Evolutionary conservation across 208 protist species (phyloP).

Genomic region (Leishmania arabica): DNA sequence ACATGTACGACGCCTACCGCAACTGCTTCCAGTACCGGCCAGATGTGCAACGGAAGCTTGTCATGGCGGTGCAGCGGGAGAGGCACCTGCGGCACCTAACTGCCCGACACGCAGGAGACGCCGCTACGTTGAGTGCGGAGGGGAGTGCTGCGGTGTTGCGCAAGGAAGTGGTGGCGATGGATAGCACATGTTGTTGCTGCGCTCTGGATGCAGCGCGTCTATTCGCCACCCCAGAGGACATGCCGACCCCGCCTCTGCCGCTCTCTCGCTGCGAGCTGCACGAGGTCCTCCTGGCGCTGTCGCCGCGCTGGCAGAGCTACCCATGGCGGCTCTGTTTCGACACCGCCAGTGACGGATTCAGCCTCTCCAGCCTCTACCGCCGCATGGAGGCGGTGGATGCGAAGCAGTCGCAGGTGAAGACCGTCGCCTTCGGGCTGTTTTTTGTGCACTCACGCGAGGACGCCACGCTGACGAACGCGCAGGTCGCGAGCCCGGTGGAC

Average conservation of each 20-base stretch:
- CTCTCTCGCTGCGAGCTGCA: slow-evolving; percentile 57
- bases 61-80: slow-evolving; percentile 5
- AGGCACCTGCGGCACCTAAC: neutral
- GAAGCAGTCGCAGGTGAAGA: slow-evolving; percentile 17
- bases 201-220: slow-evolving; percentile 24
- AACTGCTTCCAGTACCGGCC: slow-evolving; percentile 30
- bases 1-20: slow-evolving; percentile 29
- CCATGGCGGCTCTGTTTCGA: slow-evolving; percentile 62
- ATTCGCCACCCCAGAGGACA: slow-evolving; percentile 15
- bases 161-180: neutral
- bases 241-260: slow-evolving; percentile 26
- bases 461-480: neutral
- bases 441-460: slow-evolving; percentile 28
- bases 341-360: slow-evolving; percentile 58
- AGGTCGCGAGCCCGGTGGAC: neutral
- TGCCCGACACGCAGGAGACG: neutral
- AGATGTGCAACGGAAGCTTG: slow-evolving; percentile 14
- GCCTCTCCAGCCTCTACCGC: slow-evolving; percentile 56
- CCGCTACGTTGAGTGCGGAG: neutral
- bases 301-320: slow-evolving; percentile 47
- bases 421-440: slow-evolving; percentile 47
- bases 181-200: slow-evolving; percentile 15
- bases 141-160: neutral
- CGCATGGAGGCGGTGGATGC: slow-evolving; percentile 42
- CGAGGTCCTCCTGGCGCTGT: slow-evolving; percentile 46